Evolutionary conservation across 2,329 filamentous ascomycete genomes (phyloP), one percentile per base, ranked within the genome.

Genomic region (Ophiostoma ips): DNA sequence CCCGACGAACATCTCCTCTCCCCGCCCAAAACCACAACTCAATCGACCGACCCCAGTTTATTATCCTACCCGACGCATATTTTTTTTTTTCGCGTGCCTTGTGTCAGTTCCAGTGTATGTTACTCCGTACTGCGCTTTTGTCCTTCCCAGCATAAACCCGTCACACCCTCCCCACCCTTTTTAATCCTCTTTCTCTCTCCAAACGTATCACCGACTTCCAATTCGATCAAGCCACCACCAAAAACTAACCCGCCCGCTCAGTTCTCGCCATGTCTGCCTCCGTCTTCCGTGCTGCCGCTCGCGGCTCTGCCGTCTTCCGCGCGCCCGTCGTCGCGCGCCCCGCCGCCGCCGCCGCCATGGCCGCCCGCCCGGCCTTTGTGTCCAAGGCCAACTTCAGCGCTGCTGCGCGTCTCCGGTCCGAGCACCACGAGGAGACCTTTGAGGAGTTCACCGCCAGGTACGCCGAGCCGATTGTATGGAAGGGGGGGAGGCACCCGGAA

Each of bases 361-460:
- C 72, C 64, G 73, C 72, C 61, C 73, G 71, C 63, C 69, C 72
- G 59, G 69, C 71, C 61, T 68, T 71, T 55, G 65, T 70, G 68
- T 69, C 61, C 69, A 72, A 62, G 64, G 68, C 54, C 63, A 71
- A 64, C 71, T 83, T 83, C 72, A 83, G 76, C 75, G 83, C 79
- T 64, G 74, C 72, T 55, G 65, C 70, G 60, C 64, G 72, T 63
- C 68, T 73, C 64, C 71, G 69, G 60, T 67, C 67, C 64, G 71
- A 76, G 64, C 86, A 94, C 70, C 79, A 83, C 65, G 92, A 98
- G 71, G 92, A 98, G 81, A 94, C 85, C 63, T 98, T 95, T 62
- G 92, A 98, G 76, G 89, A 96, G 75, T 98, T 98, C 72, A 88
- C 86, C 71, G 84, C 88, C 63, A 89, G 92, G 92, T 98, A 86